Evolutionary conservation across 2,329 filamentous ascomycete genomes (phyloP).

Genomic region (Amphichorda felina): DNA sequence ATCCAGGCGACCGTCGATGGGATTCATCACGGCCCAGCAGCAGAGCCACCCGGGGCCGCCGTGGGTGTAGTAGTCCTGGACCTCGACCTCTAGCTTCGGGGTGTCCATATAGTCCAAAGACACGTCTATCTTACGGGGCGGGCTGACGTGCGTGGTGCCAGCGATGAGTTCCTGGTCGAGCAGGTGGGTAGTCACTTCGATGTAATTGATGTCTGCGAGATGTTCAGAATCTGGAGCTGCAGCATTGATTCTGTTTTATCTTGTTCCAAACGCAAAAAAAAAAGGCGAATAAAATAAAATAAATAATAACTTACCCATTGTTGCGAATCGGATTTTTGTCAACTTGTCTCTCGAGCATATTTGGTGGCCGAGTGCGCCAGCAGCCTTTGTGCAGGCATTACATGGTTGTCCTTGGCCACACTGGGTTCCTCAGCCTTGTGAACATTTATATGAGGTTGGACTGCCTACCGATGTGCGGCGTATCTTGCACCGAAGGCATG

Average conservation of each 20-base stretch:
- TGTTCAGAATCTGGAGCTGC: not conserved
- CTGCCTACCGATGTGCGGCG: conserved; percentile 6
- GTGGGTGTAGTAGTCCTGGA: conserved; percentile 13
- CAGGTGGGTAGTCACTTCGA: conserved; percentile 14
- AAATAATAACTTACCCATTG: conserved; percentile 10
- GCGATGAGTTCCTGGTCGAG: conserved; percentile 14
- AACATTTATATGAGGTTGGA: not conserved
- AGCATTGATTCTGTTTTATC: too few species aligned
- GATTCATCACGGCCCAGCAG: conserved; percentile 14
- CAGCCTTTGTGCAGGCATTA: conserved; percentile 11
- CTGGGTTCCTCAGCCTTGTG: conserved; percentile 5
- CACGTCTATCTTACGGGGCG: conserved; percentile 11
- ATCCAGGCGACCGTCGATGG: conserved; percentile 13
- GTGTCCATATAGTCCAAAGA: conserved; percentile 15
- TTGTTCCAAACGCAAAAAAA: too few species aligned
- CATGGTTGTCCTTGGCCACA: conserved; percentile 13
- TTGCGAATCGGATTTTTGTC: conserved; percentile 15
- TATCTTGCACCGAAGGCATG: conserved; percentile 14
- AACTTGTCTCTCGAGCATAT: conserved; percentile 14
- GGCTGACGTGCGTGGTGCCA: conserved; percentile 14
- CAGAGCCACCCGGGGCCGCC: conserved; percentile 12
- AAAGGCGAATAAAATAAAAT: too few species aligned
- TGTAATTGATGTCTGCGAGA: conserved; percentile 14
- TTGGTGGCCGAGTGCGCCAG: conserved; percentile 11
- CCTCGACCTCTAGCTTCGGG: conserved; percentile 10